A percentile compares a stretch with the other conserved stretches of the same genome.
Evolutionary conservation across 139 green algal genomes (phyloP).

Genomic region (Coelastrella sp.): DNA sequence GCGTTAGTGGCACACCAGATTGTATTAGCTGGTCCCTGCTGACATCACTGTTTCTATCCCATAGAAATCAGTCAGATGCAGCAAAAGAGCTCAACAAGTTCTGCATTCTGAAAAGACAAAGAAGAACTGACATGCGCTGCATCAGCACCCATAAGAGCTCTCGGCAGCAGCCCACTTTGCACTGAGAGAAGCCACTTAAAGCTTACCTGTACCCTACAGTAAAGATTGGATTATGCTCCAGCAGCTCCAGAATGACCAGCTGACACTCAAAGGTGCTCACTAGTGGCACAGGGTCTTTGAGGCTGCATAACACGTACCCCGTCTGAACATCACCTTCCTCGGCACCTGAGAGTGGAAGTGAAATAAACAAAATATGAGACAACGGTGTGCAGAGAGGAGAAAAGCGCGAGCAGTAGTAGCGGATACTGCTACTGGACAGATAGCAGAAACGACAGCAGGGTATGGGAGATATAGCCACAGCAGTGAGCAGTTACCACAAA

Average conservation of each 20-base stretch:
- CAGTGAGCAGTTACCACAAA: no score
- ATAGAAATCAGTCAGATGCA: no score
- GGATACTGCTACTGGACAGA: no score
- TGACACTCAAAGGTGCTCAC: constrained; percentile 85
- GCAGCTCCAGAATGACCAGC: constrained; percentile 75
- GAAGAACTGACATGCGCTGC: no score
- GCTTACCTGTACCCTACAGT: constrained; percentile 75
- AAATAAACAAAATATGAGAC: no score
- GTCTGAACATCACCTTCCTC: constrained; percentile 82
- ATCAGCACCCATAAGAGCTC: neutral
- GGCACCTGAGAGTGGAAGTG: no score
- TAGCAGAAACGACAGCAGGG: neutral
- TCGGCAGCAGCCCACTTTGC: neutral
- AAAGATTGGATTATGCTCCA: constrained; percentile 98
- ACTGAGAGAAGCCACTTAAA: neutral
- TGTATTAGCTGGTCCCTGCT: no score
- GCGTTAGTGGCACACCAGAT: no score
- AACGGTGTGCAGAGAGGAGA: neutral
- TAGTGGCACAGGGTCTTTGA: constrained; percentile 72
- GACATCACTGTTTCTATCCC: no score
- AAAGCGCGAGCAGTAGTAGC: neutral
- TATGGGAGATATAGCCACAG: no score
- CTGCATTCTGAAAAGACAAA: no score
- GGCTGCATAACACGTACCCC: constrained; percentile 94
- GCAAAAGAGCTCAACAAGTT: no score